phyloP scores from a whole-genome alignment of 2,329 filamentous ascomycete species.

The Fusarium sp. region DNA sequence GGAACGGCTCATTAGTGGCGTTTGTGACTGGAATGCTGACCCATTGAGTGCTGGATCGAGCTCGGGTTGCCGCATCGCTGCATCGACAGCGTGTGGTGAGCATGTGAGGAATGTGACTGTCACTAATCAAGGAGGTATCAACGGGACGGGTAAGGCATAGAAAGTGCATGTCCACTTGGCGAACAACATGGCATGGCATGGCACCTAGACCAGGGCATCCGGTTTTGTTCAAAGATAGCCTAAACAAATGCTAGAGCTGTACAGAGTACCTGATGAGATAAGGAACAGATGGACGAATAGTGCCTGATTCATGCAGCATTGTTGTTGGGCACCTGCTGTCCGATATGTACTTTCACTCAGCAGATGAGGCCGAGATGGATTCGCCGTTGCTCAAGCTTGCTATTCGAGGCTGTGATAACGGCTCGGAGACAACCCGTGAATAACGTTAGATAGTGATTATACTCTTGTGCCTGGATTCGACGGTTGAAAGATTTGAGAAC shows the following conservation, averaged over 20 bases:
- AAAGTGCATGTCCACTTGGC: conserved; percentile 21
- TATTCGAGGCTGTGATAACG: neutral
- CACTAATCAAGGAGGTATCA: conserved; percentile 41
- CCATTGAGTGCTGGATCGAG: conserved; percentile 24
- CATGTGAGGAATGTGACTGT: conserved; percentile 43
- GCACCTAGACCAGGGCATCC: conserved; percentile 22
- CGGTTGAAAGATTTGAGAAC: neutral
- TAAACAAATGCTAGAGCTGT: conserved; percentile 25
- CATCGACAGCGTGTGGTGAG: conserved; percentile 16
- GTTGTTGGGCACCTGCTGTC: neutral
- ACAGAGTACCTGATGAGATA: conserved; percentile 1
- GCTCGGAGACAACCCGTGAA: neutral
- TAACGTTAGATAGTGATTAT: neutral
- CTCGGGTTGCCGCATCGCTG: conserved; percentile 1
- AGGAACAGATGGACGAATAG: neutral
- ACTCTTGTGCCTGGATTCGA: neutral
- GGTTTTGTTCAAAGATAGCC: conserved; percentile 13
- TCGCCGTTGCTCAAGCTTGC: neutral
- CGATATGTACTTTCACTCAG: neutral
- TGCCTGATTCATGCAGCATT: conserved; percentile 19
- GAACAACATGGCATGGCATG: conserved; percentile 17
- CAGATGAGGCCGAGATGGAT: neutral
- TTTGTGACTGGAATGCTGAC: conserved; percentile 38
- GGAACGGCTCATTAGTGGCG: conserved; percentile 38
- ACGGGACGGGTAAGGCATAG: conserved; percentile 38